Percentiles rank a stretch among this genome's conserved stretches.
phyloP scores from a whole-genome alignment of 208 protist species.

The Trypanosoma rangeli region DNA sequence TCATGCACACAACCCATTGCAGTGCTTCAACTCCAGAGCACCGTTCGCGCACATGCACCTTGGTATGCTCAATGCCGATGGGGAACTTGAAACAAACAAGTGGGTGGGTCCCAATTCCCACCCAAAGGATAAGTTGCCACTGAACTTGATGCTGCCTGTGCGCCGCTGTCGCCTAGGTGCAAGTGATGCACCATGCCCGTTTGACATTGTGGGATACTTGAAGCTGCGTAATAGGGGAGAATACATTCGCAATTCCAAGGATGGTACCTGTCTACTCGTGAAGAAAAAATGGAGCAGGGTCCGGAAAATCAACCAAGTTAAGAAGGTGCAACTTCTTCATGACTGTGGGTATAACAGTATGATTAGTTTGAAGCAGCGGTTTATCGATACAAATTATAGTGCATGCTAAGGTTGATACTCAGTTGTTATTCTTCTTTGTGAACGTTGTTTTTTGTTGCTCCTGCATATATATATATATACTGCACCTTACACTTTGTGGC shows the following conservation, averaged over 20 bases:
- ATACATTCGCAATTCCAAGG: conserved; percentile 18
- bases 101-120: conserved; percentile 21
- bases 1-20: conserved; percentile 4
- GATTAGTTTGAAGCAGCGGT: conserved; percentile 11
- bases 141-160: conserved; percentile 30
- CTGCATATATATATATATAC: background rate
- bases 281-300: conserved; percentile 18
- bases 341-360: conserved; percentile 37
- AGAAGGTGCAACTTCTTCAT: conserved; percentile 27
- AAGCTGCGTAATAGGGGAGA: conserved; percentile 26
- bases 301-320: conserved; percentile 20
- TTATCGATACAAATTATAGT: conserved; percentile 16
- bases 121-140: conserved; percentile 23
- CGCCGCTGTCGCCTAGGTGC: conserved; percentile 25
- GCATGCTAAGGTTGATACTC: conserved; percentile 14
- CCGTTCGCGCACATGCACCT: conserved; percentile 37
- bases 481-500: too few relatives aligned
- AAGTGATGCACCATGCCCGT: conserved; percentile 29
- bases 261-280: conserved; percentile 31
- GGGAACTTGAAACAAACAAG: conserved; percentile 33
- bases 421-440: background rate
- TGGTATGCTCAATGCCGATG: conserved; percentile 28
- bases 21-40: conserved; percentile 20
- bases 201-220: conserved; percentile 23
- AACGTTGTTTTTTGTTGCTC: conserved; percentile 13